A percentile compares a stretch with the other conserved stretches of the same genome.
Conservation (phyloP, 2,329 filamentous ascomycete genomes). For the Pestalotiopsis sp. region DNA sequence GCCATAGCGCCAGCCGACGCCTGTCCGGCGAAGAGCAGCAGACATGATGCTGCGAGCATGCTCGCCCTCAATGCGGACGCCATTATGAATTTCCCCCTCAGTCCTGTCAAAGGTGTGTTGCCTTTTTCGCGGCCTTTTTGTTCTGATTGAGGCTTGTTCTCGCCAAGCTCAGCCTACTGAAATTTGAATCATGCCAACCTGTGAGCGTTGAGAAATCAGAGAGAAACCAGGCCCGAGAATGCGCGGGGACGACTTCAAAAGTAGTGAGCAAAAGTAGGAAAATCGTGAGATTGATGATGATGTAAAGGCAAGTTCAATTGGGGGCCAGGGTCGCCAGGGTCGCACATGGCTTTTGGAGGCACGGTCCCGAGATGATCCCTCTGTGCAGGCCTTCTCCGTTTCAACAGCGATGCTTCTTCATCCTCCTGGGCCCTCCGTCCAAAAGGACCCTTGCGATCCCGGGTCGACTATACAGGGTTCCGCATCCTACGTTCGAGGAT, state of each 20-base stretch:
- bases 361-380: no score
- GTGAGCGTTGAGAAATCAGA: neutral
- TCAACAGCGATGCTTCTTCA: neutral
- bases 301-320: no score
- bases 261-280: no score
- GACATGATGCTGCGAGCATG: conserved; percentile 15
- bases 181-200: no score
- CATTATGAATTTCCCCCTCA: neutral
- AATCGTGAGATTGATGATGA: no score
- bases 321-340: no score
- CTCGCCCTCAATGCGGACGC: neutral
- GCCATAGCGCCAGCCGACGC: conserved; percentile 29
- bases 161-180: neutral
- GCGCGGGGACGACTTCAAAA: no score
- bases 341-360: no score
- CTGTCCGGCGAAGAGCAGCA: conserved; percentile 19
- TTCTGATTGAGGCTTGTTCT: neutral
- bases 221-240: neutral
- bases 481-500: neutral
- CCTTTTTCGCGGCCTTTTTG: neutral
- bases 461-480: neutral
- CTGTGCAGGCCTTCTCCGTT: neutral
- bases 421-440: neutral
- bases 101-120: neutral
- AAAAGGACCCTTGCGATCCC: neutral